phyloP scores from a whole-genome alignment of 192 early-diverging fungal genomes.

The Coemansia umbellata region DNA sequence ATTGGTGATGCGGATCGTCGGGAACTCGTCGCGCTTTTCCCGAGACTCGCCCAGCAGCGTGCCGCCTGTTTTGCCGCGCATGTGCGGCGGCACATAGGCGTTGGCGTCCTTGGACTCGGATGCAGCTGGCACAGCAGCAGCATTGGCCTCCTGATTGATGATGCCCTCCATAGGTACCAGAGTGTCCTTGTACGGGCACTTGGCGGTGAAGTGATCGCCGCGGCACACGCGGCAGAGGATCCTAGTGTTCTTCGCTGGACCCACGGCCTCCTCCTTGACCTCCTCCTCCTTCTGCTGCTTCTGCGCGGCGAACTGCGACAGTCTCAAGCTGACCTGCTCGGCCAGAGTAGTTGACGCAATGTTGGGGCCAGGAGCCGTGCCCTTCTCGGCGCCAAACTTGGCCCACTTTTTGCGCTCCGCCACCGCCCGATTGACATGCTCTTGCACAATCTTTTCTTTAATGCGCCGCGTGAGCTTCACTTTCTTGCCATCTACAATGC shows the following conservation, averaged over 20 bases:
- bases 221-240: conserved; percentile 94
- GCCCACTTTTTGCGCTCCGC: conserved; percentile 78
- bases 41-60: conserved; percentile 26
- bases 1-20: conserved; percentile 90
- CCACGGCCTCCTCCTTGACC: conserved; percentile 27
- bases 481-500: conserved; percentile 83
- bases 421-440: conserved; percentile 82
- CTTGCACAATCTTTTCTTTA: conserved; percentile 70
- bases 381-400: conserved; percentile 89
- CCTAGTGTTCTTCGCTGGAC: conserved; percentile 69
- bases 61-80: conserved; percentile 56
- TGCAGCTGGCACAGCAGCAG: background rate
- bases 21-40: conserved; percentile 62
- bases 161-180: conserved; percentile 76
- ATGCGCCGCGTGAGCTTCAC: conserved; percentile 86
- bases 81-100: conserved; percentile 86
- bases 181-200: conserved; percentile 98
- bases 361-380: conserved; percentile 79
- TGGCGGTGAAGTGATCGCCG: conserved; percentile 92
- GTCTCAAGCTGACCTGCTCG: conserved; percentile 82
- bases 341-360: conserved; percentile 82
- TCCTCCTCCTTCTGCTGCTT: conserved; percentile 65
- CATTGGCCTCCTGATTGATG: conserved; percentile 12
- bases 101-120: conserved; percentile 38
- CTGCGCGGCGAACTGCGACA: conserved; percentile 57